phyloP scores from a whole-genome alignment of 2,329 filamentous ascomycete species.

The Aspergillus flavus region DNA sequence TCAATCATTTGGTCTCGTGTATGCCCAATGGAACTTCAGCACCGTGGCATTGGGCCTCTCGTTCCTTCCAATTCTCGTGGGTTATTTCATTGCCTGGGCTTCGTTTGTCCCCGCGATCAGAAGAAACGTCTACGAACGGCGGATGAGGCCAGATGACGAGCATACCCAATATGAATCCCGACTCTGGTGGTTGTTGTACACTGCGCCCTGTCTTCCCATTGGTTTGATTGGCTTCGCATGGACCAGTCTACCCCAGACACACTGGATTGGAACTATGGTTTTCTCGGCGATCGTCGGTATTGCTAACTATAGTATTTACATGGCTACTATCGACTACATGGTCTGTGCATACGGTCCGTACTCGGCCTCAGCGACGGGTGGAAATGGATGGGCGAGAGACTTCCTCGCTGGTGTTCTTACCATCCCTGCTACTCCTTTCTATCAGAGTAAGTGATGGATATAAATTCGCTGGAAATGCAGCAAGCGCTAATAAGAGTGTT shows the following conservation, averaged over 20 bases:
- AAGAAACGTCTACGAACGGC: slow-evolving; percentile 50
- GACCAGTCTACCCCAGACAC: slow-evolving; percentile 57
- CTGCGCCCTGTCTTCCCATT: slow-evolving; percentile 61
- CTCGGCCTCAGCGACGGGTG: slow-evolving; percentile 67
- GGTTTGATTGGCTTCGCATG: slow-evolving; percentile 66
- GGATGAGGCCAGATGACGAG: slow-evolving; percentile 51
- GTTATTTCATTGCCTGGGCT: slow-evolving; percentile 62
- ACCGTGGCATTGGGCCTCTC: slow-evolving; percentile 52
- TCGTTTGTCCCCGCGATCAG: slow-evolving; percentile 60
- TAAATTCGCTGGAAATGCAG: neutral
- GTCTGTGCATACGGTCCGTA: slow-evolving; percentile 68
- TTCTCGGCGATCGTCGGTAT: slow-evolving; percentile 64
- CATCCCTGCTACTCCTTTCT: slow-evolving; percentile 59
- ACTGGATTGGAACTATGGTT: slow-evolving; percentile 65
- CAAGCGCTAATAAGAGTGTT: slow-evolving; percentile 1
- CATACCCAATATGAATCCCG: slow-evolving; percentile 67
- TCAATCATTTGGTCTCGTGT: slow-evolving; percentile 63
- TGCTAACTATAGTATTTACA: slow-evolving; percentile 66
- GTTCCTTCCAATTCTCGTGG: slow-evolving; percentile 60
- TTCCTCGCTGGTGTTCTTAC: slow-evolving; percentile 67
- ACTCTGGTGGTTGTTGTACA: slow-evolving; percentile 63
- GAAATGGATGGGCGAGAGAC: slow-evolving; percentile 68
- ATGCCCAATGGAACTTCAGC: slow-evolving; percentile 61
- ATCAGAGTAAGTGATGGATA: slow-evolving; percentile 35
- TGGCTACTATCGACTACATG: slow-evolving; percentile 70